Conservation (phyloP, 768 basidiomycete species). For the Amanita pallidorosea region DNA sequence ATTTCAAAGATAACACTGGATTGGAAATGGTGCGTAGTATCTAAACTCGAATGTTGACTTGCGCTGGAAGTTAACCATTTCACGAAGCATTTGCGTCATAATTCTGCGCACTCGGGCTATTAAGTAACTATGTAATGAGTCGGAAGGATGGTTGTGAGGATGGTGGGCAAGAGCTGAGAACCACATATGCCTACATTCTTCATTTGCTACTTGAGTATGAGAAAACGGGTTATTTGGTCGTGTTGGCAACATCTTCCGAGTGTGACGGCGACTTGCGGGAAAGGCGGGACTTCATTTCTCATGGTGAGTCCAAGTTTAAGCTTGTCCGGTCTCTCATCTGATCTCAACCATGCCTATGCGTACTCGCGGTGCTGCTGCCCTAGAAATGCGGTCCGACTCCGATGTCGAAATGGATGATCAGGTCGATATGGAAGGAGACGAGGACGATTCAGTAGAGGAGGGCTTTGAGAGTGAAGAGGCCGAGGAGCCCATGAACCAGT, state of each 20-base stretch:
- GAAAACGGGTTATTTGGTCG: not conserved
- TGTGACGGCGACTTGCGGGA: not conserved
- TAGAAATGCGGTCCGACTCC: slow-evolving; percentile 23
- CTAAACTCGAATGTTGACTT: too few relatives aligned
- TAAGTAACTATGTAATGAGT: too few relatives aligned
- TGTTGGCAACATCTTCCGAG: not conserved
- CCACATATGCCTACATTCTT: too few relatives aligned
- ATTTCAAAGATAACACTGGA: too few relatives aligned
- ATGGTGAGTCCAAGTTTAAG: slow-evolving; percentile 3
- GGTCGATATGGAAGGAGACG: slow-evolving; percentile 20
- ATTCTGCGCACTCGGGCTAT: too few relatives aligned
- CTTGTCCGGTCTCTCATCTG: not conserved
- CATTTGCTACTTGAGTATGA: too few relatives aligned
- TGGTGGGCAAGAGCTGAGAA: too few relatives aligned
- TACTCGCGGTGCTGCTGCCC: slow-evolving; percentile 21
- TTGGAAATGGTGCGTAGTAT: too few relatives aligned
- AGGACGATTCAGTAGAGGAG: slow-evolving; percentile 28
- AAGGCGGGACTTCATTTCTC: not conserved
- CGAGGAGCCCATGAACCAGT: slow-evolving; percentile 17
- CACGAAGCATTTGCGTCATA: too few relatives aligned
- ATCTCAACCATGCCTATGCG: slow-evolving; percentile 18
- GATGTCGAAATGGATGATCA: slow-evolving; percentile 16
- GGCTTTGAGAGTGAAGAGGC: slow-evolving; percentile 22
- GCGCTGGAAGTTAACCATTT: too few relatives aligned
- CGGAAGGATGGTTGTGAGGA: too few relatives aligned